These are phyloP conservation scores for Aspergillus sp. DNA, from an alignment of 2,329 filamentous ascomycete species.

Conservation along the genomic window DNA sequence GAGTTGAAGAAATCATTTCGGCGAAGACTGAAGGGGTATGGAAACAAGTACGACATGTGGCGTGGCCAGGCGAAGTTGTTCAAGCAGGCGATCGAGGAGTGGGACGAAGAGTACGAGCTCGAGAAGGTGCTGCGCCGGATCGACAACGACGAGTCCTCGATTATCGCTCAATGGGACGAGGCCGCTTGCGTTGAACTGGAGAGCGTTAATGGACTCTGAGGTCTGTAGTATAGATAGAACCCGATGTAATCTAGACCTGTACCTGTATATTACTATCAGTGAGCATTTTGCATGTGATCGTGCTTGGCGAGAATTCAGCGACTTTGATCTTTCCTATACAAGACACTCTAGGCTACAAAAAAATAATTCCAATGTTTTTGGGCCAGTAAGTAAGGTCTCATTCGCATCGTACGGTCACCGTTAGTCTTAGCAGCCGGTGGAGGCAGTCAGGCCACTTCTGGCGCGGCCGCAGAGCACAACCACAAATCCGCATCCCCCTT, in stretches of 20 bases:
- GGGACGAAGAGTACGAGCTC: conserved; percentile 33
- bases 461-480: neutral
- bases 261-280: neutral
- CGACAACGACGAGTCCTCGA: conserved; percentile 14
- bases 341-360: neutral
- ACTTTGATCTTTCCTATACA: neutral
- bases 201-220: neutral
- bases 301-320: neutral
- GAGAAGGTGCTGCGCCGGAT: conserved; percentile 21
- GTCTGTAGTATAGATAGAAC: neutral
- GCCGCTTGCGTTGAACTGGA: neutral
- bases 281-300: conserved; percentile 8
- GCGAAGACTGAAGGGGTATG: conserved; percentile 3
- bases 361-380: neutral
- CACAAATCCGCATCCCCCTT: conserved; percentile 3
- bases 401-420: conserved; percentile 6
- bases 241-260: neutral
- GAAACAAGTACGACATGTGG: neutral
- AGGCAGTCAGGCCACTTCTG: conserved; percentile 10
- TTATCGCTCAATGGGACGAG: conserved; percentile 20
- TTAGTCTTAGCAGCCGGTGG: neutral
- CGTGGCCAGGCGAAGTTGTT: neutral
- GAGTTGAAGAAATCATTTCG: conserved; percentile 15
- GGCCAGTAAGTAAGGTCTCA: neutral
- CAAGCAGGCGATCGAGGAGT: conserved; percentile 17